Conservation (phyloP, 108 stramenopile species). For the Conticribra weissflogii region DNA sequence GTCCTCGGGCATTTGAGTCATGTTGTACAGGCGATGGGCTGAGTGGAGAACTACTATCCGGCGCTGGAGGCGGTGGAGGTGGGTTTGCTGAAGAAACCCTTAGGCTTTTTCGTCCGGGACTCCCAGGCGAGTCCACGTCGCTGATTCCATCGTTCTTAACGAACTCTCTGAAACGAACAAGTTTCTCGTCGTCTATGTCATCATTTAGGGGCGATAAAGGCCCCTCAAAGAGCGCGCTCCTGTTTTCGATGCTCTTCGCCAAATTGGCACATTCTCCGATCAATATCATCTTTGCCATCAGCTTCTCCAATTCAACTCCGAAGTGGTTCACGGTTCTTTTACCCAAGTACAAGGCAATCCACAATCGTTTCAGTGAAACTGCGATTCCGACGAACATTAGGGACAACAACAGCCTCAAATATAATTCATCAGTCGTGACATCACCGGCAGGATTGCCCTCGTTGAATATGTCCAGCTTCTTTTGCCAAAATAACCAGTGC, state of each 20-base stretch:
- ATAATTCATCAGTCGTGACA: slow-evolving; percentile 17
- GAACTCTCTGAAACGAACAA: slow-evolving; percentile 33
- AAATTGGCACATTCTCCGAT: slow-evolving; percentile 60
- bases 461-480: slow-evolving; percentile 45
- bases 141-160: slow-evolving; percentile 11
- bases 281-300: slow-evolving; percentile 70
- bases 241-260: slow-evolving; percentile 44
- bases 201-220: background rate
- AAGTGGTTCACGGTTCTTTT: slow-evolving; percentile 58
- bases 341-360: slow-evolving; percentile 64
- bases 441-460: slow-evolving; percentile 32
- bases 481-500: slow-evolving; percentile 54
- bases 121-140: slow-evolving; percentile 13
- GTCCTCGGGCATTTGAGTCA: no score
- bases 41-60: no score
- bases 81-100: slow-evolving; percentile 3
- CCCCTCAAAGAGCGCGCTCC: slow-evolving; percentile 9
- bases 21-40: no score
- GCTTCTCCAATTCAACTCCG: slow-evolving; percentile 54
- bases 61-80: no score
- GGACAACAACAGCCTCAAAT: slow-evolving; percentile 22
- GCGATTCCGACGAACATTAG: slow-evolving; percentile 48
- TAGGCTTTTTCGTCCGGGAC: background rate
- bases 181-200: slow-evolving; percentile 19
- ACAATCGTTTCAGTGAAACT: slow-evolving; percentile 62